Conservation (phyloP, 306 rosid genomes). For the Castanospermum australe region DNA sequence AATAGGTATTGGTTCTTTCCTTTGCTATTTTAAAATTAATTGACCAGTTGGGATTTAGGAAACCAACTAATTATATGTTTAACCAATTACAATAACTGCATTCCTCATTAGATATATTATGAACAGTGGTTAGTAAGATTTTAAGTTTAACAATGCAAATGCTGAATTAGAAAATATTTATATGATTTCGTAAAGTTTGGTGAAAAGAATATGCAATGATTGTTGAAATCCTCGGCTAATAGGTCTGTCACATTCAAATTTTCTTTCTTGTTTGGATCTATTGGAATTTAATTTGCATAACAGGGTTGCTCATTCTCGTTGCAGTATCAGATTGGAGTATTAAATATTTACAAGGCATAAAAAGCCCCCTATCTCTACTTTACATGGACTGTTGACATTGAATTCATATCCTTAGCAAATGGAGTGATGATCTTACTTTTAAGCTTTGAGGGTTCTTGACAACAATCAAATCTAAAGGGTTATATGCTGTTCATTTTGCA, state of each 20-base stretch:
- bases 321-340: neutral
- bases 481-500: neutral
- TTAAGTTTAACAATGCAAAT: neutral
- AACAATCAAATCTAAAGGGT: neutral
- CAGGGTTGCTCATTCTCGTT: neutral
- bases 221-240: neutral
- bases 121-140: neutral
- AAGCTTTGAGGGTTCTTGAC: neutral
- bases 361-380: neutral
- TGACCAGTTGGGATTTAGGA: neutral
- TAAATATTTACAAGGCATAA: neutral
- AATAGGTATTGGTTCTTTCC: neutral
- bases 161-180: neutral
- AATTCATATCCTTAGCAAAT: neutral
- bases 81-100: too few relatives aligned
- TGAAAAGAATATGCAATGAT: too few relatives aligned
- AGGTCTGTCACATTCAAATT: neutral
- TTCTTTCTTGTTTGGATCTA: neutral
- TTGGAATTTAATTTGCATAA: slow-evolving; percentile 9
- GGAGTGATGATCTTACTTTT: neutral
- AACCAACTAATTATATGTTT: neutral
- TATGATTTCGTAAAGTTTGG: too few relatives aligned
- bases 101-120: neutral
- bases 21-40: neutral
- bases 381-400: neutral